phyloP scores from a whole-genome alignment of 768 basidiomycete genomes.

The Floccularia luteovirens region DNA sequence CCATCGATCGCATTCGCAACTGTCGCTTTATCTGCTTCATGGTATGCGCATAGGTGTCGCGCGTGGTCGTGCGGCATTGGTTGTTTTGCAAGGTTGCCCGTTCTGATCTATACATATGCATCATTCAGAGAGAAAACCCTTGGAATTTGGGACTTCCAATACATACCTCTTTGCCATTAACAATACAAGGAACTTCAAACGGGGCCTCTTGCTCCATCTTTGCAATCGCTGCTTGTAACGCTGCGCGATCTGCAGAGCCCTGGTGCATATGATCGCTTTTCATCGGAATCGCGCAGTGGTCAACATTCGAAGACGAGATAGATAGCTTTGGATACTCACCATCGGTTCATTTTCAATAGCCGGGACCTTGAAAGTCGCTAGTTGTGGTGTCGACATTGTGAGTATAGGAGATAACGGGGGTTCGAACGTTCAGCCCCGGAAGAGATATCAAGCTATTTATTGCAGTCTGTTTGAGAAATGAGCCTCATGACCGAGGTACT shows the following conservation, averaged over 20 bases:
- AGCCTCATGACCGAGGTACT: slow-evolving; percentile 1
- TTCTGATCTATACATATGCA: slow-evolving; percentile 50
- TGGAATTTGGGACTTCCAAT: neutral
- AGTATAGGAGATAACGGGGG: slow-evolving; percentile 1
- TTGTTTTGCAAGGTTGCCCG: slow-evolving; percentile 74
- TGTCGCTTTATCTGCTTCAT: slow-evolving; percentile 76
- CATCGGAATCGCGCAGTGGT: neutral
- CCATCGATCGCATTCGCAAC: slow-evolving; percentile 79
- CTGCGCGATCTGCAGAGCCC: slow-evolving; percentile 71
- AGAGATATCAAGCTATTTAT: slow-evolving; percentile 1
- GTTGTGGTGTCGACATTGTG: slow-evolving; percentile 63
- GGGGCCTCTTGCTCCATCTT: slow-evolving; percentile 82
- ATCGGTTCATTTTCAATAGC: slow-evolving; percentile 89
- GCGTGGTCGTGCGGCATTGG: slow-evolving; percentile 84
- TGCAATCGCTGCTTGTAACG: slow-evolving; percentile 60
- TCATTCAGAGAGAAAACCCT: slow-evolving; percentile 1
- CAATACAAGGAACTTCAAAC: slow-evolving; percentile 88
- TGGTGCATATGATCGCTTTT: slow-evolving; percentile 69
- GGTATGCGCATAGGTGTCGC: slow-evolving; percentile 74
- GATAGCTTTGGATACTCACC: slow-evolving; percentile 34
- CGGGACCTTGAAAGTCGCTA: slow-evolving; percentile 84
- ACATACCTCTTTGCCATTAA: slow-evolving; percentile 81
- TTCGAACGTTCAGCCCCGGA: neutral
- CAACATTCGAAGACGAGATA: neutral
- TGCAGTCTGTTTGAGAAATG: neutral